phyloP scores from a whole-genome alignment of 148 eudicot genomes.

The Spergularia marina region DNA sequence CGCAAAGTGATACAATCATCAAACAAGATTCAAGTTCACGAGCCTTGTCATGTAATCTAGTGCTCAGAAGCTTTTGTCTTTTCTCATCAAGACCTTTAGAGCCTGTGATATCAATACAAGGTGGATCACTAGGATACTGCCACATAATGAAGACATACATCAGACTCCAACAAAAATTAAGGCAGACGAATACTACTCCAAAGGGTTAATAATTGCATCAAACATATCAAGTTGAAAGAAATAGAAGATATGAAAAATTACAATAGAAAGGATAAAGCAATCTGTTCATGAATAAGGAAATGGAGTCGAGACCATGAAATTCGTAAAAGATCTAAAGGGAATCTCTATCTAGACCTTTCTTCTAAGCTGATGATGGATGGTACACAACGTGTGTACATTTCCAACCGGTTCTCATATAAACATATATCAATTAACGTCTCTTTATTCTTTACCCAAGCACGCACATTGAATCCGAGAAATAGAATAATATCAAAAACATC shows the following conservation, averaged over 20 bases:
- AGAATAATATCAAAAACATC: too few species aligned
- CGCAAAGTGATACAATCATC: conserved; percentile 93
- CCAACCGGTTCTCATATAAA: too few species aligned
- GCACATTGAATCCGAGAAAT: too few species aligned
- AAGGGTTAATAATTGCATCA: neutral
- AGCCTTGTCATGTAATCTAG: conserved; percentile 54
- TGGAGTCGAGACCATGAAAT: too few species aligned
- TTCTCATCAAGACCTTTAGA: conserved; percentile 88
- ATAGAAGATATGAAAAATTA: neutral
- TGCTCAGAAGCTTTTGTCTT: conserved; percentile 52
- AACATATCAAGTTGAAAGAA: neutral
- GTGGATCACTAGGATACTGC: conserved; percentile 93
- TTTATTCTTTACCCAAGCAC: too few species aligned
- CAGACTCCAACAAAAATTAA: conserved; percentile 4
- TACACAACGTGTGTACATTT: too few species aligned
- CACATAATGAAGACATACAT: conserved; percentile 27
- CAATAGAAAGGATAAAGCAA: too few species aligned
- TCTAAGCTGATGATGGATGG: too few species aligned
- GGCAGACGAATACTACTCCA: neutral
- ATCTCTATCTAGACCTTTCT: too few species aligned
- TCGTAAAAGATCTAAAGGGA: too few species aligned
- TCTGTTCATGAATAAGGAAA: too few species aligned
- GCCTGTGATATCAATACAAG: conserved; percentile 56
- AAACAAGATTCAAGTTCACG: conserved; percentile 67
- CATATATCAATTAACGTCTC: too few species aligned